phyloP scores from a whole-genome alignment of 768 basidiomycete genomes.

The Mycena vitilis region DNA sequence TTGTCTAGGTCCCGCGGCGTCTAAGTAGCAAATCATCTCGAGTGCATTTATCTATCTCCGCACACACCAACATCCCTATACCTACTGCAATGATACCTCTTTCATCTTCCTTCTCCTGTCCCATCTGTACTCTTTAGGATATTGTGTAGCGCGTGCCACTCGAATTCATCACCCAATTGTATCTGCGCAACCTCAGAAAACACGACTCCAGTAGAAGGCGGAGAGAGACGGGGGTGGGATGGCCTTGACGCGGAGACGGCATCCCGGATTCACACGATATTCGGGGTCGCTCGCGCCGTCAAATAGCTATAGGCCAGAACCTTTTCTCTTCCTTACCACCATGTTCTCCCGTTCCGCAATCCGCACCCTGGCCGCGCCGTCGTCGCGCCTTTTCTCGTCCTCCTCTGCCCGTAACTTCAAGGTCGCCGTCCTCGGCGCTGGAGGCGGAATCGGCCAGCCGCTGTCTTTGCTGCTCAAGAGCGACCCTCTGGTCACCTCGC shows the following conservation, averaged over 20 bases:
- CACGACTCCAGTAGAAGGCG: too few species aligned
- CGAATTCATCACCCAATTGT: too few species aligned
- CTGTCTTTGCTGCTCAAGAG: constrained; percentile 93
- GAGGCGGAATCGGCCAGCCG: constrained; percentile 99
- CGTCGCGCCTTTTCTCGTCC: constrained; percentile 80
- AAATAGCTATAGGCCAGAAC: neutral
- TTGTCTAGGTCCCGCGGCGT: too few species aligned
- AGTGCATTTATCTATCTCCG: too few species aligned
- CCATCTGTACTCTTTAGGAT: too few species aligned
- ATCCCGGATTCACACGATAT: neutral
- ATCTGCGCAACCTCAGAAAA: too few species aligned
- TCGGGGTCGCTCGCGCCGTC: neutral
- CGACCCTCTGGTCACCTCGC: constrained; percentile 87
- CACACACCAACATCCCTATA: too few species aligned
- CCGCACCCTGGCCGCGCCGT: constrained; percentile 64
- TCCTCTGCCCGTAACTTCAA: constrained; percentile 79
- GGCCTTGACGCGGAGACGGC: neutral
- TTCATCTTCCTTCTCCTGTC: too few species aligned
- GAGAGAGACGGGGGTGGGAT: too few species aligned
- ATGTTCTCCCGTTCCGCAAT: constrained; percentile 78
- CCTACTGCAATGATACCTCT: too few species aligned
- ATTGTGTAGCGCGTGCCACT: too few species aligned
- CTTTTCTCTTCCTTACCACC: constrained; percentile 40
- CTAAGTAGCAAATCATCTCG: too few species aligned
- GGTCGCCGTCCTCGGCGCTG: constrained; percentile 97